phyloP scores from a whole-genome alignment of 2,329 filamentous ascomycete species.

The Parafenestella ontariensis region DNA sequence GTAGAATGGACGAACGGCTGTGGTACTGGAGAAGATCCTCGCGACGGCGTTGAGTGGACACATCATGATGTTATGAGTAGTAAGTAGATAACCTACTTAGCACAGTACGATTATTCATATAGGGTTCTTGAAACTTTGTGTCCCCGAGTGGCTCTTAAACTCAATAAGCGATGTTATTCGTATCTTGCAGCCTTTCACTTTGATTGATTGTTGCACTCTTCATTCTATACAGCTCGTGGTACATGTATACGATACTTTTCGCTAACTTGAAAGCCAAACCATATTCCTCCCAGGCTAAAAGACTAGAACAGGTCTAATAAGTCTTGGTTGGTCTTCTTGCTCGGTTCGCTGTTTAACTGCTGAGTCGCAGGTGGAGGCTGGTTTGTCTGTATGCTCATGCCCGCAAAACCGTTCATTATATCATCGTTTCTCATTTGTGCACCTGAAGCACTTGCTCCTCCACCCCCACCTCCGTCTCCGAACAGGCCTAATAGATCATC shows the following conservation, averaged over 20 bases:
- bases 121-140: no score
- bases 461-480: slow-evolving; percentile 49
- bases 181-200: no score
- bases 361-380: slow-evolving; percentile 70
- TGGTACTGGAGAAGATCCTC: no score
- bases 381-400: slow-evolving; percentile 73
- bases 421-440: slow-evolving; percentile 56
- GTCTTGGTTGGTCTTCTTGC: slow-evolving; percentile 65
- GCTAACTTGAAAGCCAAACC: slow-evolving; percentile 6
- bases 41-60: no score
- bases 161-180: no score
- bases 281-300: not conserved
- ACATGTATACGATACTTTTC: slow-evolving; percentile 19
- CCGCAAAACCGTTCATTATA: slow-evolving; percentile 83
- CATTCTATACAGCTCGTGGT: slow-evolving; percentile 23
- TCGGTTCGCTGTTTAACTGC: slow-evolving; percentile 61
- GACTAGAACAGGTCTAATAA: slow-evolving; percentile 62
- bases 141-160: no score
- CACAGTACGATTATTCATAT: no score
- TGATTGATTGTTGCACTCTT: not conserved
- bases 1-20: no score
- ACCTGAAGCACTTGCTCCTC: slow-evolving; percentile 37
- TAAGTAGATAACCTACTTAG: no score
- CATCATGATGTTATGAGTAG: no score
- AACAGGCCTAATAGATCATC: slow-evolving; percentile 82